phyloP scores from a whole-genome alignment of 768 basidiomycete genomes.

The Flagelloscypha sp. region DNA sequence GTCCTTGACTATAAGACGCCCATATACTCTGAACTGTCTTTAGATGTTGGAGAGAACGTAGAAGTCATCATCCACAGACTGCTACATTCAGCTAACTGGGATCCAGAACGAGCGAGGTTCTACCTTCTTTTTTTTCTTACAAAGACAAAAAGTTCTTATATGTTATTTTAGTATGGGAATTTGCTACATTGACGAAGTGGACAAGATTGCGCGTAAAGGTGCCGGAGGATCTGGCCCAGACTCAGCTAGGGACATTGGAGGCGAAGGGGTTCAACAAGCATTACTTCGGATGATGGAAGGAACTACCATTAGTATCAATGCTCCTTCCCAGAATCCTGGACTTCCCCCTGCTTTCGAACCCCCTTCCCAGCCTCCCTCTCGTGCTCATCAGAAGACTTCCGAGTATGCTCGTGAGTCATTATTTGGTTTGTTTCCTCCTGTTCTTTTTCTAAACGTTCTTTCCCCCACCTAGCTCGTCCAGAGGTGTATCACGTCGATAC shows the following conservation, averaged over 20 bases:
- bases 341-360: too few species aligned
- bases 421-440: neutral
- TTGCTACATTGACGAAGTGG: conserved; percentile 93
- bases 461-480: conserved; percentile 42
- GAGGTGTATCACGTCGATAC: conserved; percentile 79
- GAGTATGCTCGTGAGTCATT: conserved; percentile 24
- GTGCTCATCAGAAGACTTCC: conserved; percentile 31
- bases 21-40: conserved; percentile 6
- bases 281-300: conserved; percentile 94
- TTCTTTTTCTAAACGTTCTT: conserved; percentile 2
- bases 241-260: conserved; percentile 80
- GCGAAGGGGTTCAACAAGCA: conserved; percentile 94
- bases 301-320: conserved; percentile 63
- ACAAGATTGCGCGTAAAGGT: conserved; percentile 76
- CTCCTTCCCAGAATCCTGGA: too few species aligned
- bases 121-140: conserved; percentile 2
- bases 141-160: conserved; percentile 5
- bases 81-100: conserved; percentile 60
- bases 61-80: conserved; percentile 85
- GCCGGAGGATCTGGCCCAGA: conserved; percentile 46
- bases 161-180: conserved; percentile 67
- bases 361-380: conserved; percentile 44
- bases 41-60: conserved; percentile 95
- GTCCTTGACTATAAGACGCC: conserved; percentile 18
- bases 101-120: conserved; percentile 78